phyloP scores from a whole-genome alignment of 352 stramenopile species.

The Globisporangium splendens region DNA sequence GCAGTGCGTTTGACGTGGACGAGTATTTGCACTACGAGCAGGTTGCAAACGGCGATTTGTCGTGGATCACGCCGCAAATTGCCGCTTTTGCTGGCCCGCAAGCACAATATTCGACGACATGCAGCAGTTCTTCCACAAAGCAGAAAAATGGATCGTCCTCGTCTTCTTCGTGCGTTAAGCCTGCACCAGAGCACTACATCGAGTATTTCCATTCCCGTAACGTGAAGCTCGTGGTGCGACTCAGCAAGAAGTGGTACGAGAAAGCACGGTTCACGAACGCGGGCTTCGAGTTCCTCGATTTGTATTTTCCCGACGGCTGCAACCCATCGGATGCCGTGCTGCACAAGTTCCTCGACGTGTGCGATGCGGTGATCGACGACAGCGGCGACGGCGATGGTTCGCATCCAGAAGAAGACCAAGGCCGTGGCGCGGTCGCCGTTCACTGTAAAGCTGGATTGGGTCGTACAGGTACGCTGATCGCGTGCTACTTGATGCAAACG shows the following conservation, averaged over 20 bases:
- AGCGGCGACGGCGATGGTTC: neutral
- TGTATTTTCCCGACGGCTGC: constrained; percentile 93
- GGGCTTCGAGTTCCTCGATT: constrained; percentile 86
- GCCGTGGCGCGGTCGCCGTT: constrained; percentile 81
- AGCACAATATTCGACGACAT: constrained; percentile 57
- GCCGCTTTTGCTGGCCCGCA: constrained; percentile 26
- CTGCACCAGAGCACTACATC: constrained; percentile 29
- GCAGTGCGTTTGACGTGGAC: constrained; percentile 25
- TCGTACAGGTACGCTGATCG: constrained; percentile 93
- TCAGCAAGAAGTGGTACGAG: constrained; percentile 95
- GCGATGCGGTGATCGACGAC: constrained; percentile 28
- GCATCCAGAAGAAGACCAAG: too few relatives aligned
- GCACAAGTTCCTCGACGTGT: constrained; percentile 57
- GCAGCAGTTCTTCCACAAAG: constrained; percentile 33
- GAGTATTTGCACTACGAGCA: constrained; percentile 19
- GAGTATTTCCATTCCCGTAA: constrained; percentile 18
- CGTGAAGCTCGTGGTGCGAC: constrained; percentile 66
- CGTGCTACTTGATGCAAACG: constrained; percentile 93
- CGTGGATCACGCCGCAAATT: constrained; percentile 28
- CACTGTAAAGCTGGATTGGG: constrained; percentile 96
- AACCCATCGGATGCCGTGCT: constrained; percentile 79
- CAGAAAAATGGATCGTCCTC: too few relatives aligned
- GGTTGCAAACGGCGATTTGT: constrained; percentile 24
- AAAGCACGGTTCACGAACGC: constrained; percentile 67
- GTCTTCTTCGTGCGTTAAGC: constrained; percentile 32